phyloP scores from a whole-genome alignment of 768 basidiomycete species.

The Flagelloscypha sp. region DNA sequence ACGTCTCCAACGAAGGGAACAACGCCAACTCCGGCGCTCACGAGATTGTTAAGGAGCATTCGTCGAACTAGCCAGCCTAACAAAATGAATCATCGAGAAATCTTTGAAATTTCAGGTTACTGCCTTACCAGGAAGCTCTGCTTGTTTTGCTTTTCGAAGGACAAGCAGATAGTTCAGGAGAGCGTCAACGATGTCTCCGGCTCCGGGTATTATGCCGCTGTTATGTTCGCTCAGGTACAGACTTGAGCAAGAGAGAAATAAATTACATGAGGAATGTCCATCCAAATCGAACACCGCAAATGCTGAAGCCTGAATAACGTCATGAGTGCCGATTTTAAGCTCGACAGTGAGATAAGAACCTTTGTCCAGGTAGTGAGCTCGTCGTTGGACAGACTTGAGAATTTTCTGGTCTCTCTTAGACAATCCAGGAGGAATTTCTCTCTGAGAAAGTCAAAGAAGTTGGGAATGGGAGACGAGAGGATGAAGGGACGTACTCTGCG shows the following conservation, averaged over 20 bases:
- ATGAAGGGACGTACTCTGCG: constrained; percentile 39
- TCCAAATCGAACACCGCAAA: constrained; percentile 79
- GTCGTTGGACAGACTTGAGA: constrained; percentile 61
- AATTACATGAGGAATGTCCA: constrained; percentile 85
- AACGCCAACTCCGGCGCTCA: constrained; percentile 58
- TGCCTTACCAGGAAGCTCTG: constrained; percentile 44
- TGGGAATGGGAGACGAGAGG: not conserved
- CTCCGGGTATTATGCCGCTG: constrained; percentile 63
- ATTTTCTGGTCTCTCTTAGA: constrained; percentile 69
- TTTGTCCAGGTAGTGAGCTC: constrained; percentile 85
- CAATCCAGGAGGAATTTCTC: constrained; percentile 66
- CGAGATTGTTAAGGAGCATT: constrained; percentile 72
- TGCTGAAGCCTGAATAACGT: constrained; percentile 68
- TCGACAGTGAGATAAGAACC: constrained; percentile 73
- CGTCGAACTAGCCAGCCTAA: constrained; percentile 56
- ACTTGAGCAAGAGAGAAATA: constrained; percentile 21
- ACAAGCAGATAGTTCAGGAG: constrained; percentile 69
- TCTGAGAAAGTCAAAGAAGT: constrained; percentile 27
- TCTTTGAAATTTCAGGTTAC: not conserved
- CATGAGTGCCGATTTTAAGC: constrained; percentile 79
- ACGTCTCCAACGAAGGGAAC: constrained; percentile 68
- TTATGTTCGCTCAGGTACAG: too few relatives aligned
- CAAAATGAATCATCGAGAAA: constrained; percentile 23
- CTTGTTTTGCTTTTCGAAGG: constrained; percentile 63
- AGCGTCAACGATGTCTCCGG: constrained; percentile 59